Base-by-base conservation (phyloP, 192 early-diverging fungal species). In the Gorgonomyces haynaldii region DNA sequence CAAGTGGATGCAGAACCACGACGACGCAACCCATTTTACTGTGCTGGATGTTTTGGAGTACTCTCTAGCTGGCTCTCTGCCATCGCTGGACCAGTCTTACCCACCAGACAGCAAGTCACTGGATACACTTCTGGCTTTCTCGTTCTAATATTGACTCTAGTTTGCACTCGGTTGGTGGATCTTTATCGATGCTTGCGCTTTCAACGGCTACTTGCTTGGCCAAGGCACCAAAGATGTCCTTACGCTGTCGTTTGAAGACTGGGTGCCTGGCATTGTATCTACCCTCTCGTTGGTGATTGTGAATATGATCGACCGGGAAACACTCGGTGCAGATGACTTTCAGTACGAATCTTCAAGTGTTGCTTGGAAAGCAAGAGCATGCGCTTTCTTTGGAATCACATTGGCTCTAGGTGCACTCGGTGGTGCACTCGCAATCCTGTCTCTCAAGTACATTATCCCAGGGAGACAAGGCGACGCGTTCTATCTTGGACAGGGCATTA, bases 81-180 rank as follows among this genome's bases (percentile, higher is more conserved):
- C n/a, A 43, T 21, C 2, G 25, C 23, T 28, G 4, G 15, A 19
- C 7, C 42, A 43, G 25, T 28, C 6, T 17, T 49, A 29, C 46
- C 46, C 1, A 20, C 19, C 22, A 35, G 32, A 49, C 22, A 49
- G 28, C 19, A 37, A 38, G 22, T 49, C 24, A 36, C 46, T 19
- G 46, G 46, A 26, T 49, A 49, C 24, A 4, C 25, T 16, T 20
- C 46, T 36, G 46, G 46, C 22, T 49, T 25, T 15, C 15, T 49
- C 6, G 39, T 41, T 9, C 0, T 20, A 21, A 24, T 41, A 8
- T 19, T 19, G 39, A 16, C 22, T 20, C 9, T 41, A 62, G 56
- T 73, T 73, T 57, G 63, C 66, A 2, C 2, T 73, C 1, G 70
- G 49, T 3, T 73, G 70, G 70, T 73, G 70, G 70, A 19, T 66